Evolutionary conservation across 2,329 filamentous ascomycete genomes (phyloP).

Genomic region (Podosphaera fusca): DNA sequence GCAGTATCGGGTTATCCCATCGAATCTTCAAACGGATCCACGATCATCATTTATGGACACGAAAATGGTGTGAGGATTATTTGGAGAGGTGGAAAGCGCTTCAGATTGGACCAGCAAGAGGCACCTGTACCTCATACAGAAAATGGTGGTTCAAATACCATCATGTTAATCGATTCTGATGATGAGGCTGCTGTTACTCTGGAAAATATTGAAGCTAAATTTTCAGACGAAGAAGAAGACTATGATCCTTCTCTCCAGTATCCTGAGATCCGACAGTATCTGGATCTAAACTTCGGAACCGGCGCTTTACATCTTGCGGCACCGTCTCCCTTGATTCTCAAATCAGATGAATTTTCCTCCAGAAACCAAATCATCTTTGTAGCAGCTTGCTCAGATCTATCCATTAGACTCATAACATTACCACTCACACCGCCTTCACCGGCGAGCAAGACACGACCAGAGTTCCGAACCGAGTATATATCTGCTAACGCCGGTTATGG

Average conservation of each 20-base stretch:
- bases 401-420: conserved; percentile 32
- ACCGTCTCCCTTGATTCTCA: conserved; percentile 25
- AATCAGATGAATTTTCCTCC: conserved; percentile 27
- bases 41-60: conserved; percentile 38
- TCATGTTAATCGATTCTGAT: conserved; percentile 42
- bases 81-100: conserved; percentile 38
- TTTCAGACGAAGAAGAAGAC: conserved; percentile 22
- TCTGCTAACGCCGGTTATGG: conserved; percentile 33
- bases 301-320: conserved; percentile 32
- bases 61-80: conserved; percentile 36
- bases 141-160: conserved; percentile 30
- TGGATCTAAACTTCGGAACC: conserved; percentile 36
- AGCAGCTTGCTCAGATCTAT: conserved; percentile 32
- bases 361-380: conserved; percentile 36
- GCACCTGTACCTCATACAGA: conserved; percentile 19
- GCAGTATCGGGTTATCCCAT: conserved; percentile 37
- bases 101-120: conserved; percentile 24
- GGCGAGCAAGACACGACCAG: conserved; percentile 30
- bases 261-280: conserved; percentile 32
- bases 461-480: conserved; percentile 27
- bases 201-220: conserved; percentile 23
- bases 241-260: conserved; percentile 19
- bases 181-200: conserved; percentile 24
- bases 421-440: conserved; percentile 38
- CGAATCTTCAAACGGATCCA: conserved; percentile 37